These are phyloP conservation scores for Curvularia spicifera DNA, from an alignment of 2,329 filamentous ascomycete species.

Conservation along the genomic window DNA sequence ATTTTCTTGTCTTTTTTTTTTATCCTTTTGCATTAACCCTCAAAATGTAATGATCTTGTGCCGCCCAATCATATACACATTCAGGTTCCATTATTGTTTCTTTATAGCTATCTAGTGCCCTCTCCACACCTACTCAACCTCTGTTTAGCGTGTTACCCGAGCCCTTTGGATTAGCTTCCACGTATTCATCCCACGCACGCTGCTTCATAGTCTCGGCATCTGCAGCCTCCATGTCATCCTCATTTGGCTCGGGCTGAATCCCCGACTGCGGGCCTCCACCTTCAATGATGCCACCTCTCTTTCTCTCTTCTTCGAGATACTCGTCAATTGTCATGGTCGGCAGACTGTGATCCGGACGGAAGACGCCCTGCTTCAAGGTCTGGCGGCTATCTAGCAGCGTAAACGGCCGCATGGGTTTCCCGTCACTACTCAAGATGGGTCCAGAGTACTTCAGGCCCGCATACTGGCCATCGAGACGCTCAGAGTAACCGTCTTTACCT, in stretches of 20 bases:
- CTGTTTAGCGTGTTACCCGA: conserved; percentile 84
- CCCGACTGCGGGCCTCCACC: conserved; percentile 81
- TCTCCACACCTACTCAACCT: conserved; percentile 54
- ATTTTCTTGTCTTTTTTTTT: no score
- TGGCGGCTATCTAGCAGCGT: conserved; percentile 80
- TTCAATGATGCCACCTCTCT: conserved; percentile 85
- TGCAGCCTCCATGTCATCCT: conserved; percentile 86
- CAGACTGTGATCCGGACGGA: conserved; percentile 87
- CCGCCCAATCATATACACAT: no score
- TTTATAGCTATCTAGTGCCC: conserved; percentile 23
- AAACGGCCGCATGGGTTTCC: conserved; percentile 89
- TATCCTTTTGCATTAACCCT: no score
- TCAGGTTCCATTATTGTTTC: neutral
- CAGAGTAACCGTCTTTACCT: conserved; percentile 65
- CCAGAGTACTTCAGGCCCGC: conserved; percentile 60
- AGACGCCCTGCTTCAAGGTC: conserved; percentile 79
- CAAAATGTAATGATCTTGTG: no score
- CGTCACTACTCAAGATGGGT: conserved; percentile 76
- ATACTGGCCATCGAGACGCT: conserved; percentile 70
- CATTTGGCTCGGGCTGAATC: conserved; percentile 74
- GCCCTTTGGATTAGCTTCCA: conserved; percentile 85
- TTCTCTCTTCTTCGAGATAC: conserved; percentile 89
- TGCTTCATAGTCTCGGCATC: conserved; percentile 94
- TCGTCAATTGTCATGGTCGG: conserved; percentile 99
- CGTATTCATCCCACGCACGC: conserved; percentile 92